phyloP scores from a whole-genome alignment of 202 grass and related monocot genomes.

The Elaeis oleifera region DNA sequence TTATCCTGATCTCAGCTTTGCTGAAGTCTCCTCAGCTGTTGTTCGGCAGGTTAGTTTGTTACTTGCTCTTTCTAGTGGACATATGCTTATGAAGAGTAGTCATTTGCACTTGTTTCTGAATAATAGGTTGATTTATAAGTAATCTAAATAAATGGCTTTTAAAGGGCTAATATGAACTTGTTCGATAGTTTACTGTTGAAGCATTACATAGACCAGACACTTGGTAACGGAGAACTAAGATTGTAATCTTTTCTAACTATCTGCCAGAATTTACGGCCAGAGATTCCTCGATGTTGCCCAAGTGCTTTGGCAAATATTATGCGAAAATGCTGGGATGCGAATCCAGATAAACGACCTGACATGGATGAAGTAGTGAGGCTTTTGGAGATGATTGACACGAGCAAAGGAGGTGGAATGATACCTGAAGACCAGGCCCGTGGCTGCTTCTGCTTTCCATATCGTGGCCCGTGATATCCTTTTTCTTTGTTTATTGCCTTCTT shows the following conservation, averaged over 20 bases:
- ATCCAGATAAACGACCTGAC: conserved; percentile 57
- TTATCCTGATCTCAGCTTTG: conserved; percentile 52
- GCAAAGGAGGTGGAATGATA: conserved; percentile 66
- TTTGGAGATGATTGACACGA: conserved; percentile 56
- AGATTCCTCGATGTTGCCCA: conserved; percentile 64
- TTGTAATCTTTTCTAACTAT: background rate
- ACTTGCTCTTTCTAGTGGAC: too few species aligned
- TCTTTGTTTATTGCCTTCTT: background rate
- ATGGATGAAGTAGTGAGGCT: conserved; percentile 73
- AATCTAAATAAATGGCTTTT: too few species aligned
- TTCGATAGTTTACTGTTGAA: too few species aligned
- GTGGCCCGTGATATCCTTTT: conserved; percentile 32
- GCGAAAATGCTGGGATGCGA: conserved; percentile 63
- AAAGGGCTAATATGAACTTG: too few species aligned
- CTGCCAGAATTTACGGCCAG: conserved; percentile 51
- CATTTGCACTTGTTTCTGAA: too few species aligned
- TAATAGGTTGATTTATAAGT: too few species aligned
- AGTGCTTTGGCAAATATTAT: conserved; percentile 55
- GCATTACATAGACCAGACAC: too few species aligned
- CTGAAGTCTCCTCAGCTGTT: conserved; percentile 52
- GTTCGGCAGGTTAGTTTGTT: conserved; percentile 53
- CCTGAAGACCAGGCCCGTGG: conserved; percentile 44
- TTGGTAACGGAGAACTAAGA: background rate
- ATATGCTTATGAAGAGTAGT: too few species aligned
- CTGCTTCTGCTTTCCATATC: conserved; percentile 52